Evolutionary conservation across 73 alveolate species (phyloP).

Genomic region (Effrenium voratum): DNA sequence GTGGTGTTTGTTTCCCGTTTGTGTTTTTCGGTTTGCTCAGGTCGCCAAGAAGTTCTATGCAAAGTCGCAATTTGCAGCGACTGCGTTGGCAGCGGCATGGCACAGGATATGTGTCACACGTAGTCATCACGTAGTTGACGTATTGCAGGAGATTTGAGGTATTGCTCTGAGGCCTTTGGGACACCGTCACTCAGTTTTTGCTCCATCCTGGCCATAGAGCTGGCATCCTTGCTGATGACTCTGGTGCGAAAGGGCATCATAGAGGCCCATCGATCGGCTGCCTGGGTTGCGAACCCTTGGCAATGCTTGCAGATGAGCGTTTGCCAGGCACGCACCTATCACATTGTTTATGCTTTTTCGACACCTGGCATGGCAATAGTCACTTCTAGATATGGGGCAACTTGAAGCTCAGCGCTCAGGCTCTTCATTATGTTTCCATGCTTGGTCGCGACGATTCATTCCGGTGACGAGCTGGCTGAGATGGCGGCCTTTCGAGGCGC

Average conservation of each 20-base stretch:
- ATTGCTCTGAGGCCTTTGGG: constrained; percentile 50
- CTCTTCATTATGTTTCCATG: constrained; percentile 62
- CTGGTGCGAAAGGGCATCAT: constrained; percentile 78
- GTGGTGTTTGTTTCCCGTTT: background rate
- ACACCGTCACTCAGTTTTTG: constrained; percentile 57
- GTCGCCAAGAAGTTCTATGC: constrained; percentile 71
- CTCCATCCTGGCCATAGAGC: constrained; percentile 64
- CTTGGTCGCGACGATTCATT: constrained; percentile 48
- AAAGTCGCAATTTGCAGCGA: constrained; percentile 80
- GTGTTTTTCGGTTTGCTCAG: background rate
- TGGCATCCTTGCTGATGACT: constrained; percentile 82
- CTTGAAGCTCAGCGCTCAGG: background rate
- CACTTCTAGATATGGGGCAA: background rate
- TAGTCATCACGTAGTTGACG: no score
- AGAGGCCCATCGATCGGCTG: background rate
- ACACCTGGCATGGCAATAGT: background rate
- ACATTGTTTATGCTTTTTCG: constrained; percentile 43
- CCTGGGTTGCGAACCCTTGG: background rate
- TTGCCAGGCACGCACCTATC: constrained; percentile 64
- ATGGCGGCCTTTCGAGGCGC: constrained; percentile 33
- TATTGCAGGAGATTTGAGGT: no score
- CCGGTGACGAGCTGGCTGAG: constrained; percentile 36
- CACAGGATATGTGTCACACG: no score
- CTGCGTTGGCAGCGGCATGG: constrained; percentile 35
- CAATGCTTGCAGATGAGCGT: background rate